phyloP scores from a whole-genome alignment of 177 flowering plant species.

The Tripterygium wilfordii region DNA sequence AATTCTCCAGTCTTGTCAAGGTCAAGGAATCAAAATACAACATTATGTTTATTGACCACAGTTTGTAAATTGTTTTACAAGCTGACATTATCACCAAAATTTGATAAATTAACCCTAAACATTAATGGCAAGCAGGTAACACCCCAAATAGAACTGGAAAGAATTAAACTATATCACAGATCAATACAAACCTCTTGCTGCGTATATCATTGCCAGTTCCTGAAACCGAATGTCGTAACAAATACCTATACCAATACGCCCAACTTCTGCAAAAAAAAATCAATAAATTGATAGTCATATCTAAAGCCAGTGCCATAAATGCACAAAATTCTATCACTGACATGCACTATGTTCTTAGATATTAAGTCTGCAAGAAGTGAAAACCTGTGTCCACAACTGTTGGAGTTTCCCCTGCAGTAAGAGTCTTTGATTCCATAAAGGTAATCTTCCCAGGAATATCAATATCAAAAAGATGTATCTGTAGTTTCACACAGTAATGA shows the following conservation, averaged over 20 bases:
- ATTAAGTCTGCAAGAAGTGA: not conserved
- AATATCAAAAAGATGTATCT: conserved; percentile 99
- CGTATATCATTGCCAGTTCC: conserved; percentile 91
- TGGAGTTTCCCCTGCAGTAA: conserved; percentile 87
- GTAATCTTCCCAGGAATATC: no score
- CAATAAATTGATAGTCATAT: no score
- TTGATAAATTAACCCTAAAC: no score
- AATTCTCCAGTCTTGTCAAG: no score
- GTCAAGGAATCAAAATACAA: no score
- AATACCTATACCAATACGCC: conserved; percentile 95
- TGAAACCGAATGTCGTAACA: conserved; percentile 94
- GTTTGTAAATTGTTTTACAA: no score
- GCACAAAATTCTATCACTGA: not conserved
- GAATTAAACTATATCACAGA: not conserved
- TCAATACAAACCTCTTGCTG: conserved; percentile 70
- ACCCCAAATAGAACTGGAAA: no score
- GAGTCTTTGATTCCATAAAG: conserved; percentile 85
- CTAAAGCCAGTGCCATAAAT: no score
- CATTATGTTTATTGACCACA: no score
- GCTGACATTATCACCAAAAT: no score
- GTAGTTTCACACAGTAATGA: conserved; percentile 11
- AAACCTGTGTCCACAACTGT: conserved; percentile 88
- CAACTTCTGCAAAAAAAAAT: conserved; percentile 93
- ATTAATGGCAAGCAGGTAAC: no score
- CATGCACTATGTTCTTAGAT: not conserved